A percentile compares a stretch with the other conserved stretches of the same genome.
Conservation (phyloP, 495 filamentous ascomycete genomes). For the Copromyces sp. region DNA sequence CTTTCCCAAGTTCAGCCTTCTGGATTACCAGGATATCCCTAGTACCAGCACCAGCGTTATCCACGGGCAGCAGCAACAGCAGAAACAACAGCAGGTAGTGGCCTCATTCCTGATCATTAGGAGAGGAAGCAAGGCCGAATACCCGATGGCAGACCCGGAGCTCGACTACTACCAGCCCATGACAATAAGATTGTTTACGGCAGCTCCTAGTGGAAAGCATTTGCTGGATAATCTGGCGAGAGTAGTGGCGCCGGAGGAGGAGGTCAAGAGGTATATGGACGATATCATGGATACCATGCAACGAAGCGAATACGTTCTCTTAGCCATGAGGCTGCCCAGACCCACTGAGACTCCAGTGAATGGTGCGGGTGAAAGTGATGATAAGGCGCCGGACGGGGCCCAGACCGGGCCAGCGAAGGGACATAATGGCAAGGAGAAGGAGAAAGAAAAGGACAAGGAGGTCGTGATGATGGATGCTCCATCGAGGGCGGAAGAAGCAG, state of each 20-base stretch:
- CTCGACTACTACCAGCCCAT: constrained; percentile 85
- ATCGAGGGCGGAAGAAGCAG: background rate
- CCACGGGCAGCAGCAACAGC: background rate
- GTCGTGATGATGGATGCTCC: constrained; percentile 11
- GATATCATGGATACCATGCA: constrained; percentile 68
- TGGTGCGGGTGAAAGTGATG: constrained; percentile 11
- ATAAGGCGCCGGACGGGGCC: background rate
- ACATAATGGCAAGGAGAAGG: constrained; percentile 1
- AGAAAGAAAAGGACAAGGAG: constrained; percentile 7
- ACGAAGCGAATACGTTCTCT: constrained; percentile 55
- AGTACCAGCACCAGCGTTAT: constrained; percentile 5
- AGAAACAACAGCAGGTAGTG: constrained; percentile 33
- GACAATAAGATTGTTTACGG: constrained; percentile 63
- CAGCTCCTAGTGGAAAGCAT: constrained; percentile 41
- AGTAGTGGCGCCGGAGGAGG: constrained; percentile 68
- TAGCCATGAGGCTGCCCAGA: constrained; percentile 54
- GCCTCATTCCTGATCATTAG: constrained; percentile 60
- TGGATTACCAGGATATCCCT: constrained; percentile 51
- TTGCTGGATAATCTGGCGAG: constrained; percentile 58
- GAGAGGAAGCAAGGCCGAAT: constrained; percentile 44
- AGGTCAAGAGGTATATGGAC: constrained; percentile 75
- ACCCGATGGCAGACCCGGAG: constrained; percentile 37
- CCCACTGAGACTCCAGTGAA: constrained; percentile 16
- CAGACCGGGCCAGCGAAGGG: constrained; percentile 19
- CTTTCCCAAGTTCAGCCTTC: constrained; percentile 76